Evolutionary conservation across 2,329 filamentous ascomycete genomes (phyloP), one percentile per base, ranked within the genome.

Genomic region (Exophiala bonariae): DNA sequence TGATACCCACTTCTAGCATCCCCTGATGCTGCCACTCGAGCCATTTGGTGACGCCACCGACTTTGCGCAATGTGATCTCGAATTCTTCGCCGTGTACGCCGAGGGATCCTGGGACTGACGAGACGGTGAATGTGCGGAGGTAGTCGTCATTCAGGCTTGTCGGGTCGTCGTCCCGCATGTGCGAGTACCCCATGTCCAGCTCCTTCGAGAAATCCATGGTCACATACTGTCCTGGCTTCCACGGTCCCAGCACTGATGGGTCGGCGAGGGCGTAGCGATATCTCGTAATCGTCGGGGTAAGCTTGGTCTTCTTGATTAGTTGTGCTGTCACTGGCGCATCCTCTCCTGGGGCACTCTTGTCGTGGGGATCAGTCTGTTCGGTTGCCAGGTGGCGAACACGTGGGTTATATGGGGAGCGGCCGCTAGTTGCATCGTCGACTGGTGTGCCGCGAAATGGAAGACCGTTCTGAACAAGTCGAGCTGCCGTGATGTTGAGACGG

Each of bases 161-260:
- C 4, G 89, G 89, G 56, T 95, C 88, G 47, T 86, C 81, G 54
- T 95, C 84, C 2, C 82, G 75, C 89, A 95, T 95, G 63, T 95
- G 90, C 39, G 77, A 80, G 65, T 89, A 95, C 1, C 89, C 89
- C 9, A 75, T 65, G 54, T 86, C 81, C 1, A 95, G 70, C 58
- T 91, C 83, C 0, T 74, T 64, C 10, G 76, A 73, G 59, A 95
- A 90, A 50, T 87, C 83, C 2, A 95, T 66, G 1, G 87, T 89
- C 14, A 87, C 79, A 66, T 93, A 88, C 61, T 95, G 87, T 0
- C 89, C 89, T 0, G 87, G 73, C 18, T 66, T 72, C 79, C 87
- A 90, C 68, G 54, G 58, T 28, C 59, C 64, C 23, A 55, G 52
- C 13, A 57, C 58, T 23, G 55, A 58, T 3, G 63, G 62, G 39